Base-by-base conservation (phyloP, 352 stramenopile genomes). In the Globisporangium cystogenes region DNA sequence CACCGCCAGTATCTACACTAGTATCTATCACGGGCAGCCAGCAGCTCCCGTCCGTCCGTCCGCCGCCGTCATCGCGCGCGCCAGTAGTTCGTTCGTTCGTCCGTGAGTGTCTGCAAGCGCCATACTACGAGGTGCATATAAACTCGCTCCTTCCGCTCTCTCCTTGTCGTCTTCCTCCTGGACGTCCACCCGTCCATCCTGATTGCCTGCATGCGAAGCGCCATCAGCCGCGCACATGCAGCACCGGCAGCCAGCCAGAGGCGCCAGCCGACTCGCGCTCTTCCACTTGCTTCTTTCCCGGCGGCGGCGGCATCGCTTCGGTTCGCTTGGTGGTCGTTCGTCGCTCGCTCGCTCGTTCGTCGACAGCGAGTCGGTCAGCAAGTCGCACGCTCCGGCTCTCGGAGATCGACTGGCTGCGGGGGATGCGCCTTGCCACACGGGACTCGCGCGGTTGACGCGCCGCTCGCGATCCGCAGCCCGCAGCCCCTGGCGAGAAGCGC, bases 1-100 rank as follows among this genome's bases (percentile, higher is more conserved):
- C 5, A 5, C 40, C 39, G 15, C 24, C 42, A 37, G 11, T 55
- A 55, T 55, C 49, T 55, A 48, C 46, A n/a, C n/a, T n/a, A 35
- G 29, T 35, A 35, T 39, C 33, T 41, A 49, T 33, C 37, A 49
- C 27, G 35, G 20, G 15, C 12, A 29, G 39, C 29, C 29, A 35
- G 29, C 29, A 35, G n/a, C 41, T 23, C 41, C 24, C 41, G 21
- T 29, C 41, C 20, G 20, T 44, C n/a, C 39, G 39, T 12, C 41
- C 33, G 33, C 11, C 4, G 33, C 14, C 33, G 33, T 12, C 33
- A 39, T 7, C 11, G 12, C 33, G 11, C 33, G 33, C 33, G 33
- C 33, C 33, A 18, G 33, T 39, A 39, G 33, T 39, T 36, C 3
- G 33, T 39, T 18, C 31, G 31, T 36, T 8, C 31, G 31, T 36